phyloP scores from a whole-genome alignment of 495 filamentous ascomycete species.

The Trichoderma asperelloides region DNA sequence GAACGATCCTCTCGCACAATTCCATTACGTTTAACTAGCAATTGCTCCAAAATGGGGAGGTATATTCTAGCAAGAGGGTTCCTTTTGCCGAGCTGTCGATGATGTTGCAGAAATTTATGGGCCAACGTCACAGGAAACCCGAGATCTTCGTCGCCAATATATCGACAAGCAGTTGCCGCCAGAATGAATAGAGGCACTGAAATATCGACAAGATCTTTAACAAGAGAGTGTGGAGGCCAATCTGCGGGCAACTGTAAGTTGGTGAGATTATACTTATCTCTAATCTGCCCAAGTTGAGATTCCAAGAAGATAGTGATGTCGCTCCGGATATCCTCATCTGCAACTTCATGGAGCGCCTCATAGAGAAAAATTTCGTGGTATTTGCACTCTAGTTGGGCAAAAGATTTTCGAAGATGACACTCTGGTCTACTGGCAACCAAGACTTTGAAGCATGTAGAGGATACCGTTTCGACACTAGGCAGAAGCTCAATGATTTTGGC shows the following conservation, averaged over 20 bases:
- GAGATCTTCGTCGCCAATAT: conserved; percentile 17
- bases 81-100: conserved; percentile 14
- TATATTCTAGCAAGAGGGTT: conserved; percentile 24
- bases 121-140: conserved; percentile 14
- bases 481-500: conserved; percentile 30
- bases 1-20: background rate
- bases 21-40: conserved; percentile 14
- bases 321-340: conserved; percentile 15
- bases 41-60: conserved; percentile 24
- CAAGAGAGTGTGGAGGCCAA: conserved; percentile 32
- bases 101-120: conserved; percentile 18
- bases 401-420: conserved; percentile 29
- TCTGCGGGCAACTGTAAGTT: conserved; percentile 11
- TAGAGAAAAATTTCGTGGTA: conserved; percentile 26
- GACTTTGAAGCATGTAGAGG: conserved; percentile 9
- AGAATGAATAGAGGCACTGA: conserved; percentile 37
- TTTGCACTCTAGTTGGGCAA: conserved; percentile 17
- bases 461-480: conserved; percentile 12
- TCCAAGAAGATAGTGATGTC: conserved; percentile 29
- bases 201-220: conserved; percentile 24
- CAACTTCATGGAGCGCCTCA: conserved; percentile 19
- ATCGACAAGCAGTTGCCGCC: conserved; percentile 35
- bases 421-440: conserved; percentile 37
- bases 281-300: conserved; percentile 16
- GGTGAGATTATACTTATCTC: conserved; percentile 16